phyloP scores from a whole-genome alignment of 805 yeast genomes.

The Starmerella sp. region DNA sequence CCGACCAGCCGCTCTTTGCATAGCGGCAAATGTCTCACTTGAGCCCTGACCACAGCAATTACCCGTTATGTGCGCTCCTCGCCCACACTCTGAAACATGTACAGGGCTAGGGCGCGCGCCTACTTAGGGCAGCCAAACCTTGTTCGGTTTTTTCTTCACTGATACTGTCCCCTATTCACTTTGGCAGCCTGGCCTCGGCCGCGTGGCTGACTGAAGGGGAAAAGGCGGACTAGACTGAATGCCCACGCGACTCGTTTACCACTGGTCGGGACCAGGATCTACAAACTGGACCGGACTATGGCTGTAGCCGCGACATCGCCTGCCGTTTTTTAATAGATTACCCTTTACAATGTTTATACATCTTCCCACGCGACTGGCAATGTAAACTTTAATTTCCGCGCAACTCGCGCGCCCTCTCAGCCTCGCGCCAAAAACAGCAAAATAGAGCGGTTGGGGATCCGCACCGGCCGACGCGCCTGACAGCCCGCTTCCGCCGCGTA shows the following conservation, averaged over 20 bases:
- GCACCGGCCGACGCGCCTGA: background rate
- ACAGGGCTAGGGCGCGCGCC: background rate
- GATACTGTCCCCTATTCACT: constrained; percentile 31
- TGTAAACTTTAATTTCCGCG: background rate
- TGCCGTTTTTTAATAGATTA: background rate
- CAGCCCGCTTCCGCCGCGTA: background rate
- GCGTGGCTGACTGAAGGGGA: constrained; percentile 29
- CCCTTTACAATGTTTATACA: background rate
- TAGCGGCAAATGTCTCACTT: too few species aligned
- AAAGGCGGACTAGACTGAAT: constrained; percentile 27
- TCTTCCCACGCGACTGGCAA: background rate
- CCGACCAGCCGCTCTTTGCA: too few species aligned
- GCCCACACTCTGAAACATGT: background rate
- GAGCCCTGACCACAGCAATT: too few species aligned
- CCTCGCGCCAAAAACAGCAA: background rate
- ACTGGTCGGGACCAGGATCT: constrained; percentile 14
- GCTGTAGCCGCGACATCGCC: constrained; percentile 16
- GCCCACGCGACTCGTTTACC: constrained; percentile 17
- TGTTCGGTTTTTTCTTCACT: constrained; percentile 21
- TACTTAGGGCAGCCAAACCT: background rate
- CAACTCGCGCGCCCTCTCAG: background rate
- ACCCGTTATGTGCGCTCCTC: background rate
- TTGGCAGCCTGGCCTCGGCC: constrained; percentile 19
- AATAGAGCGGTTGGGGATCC: background rate
- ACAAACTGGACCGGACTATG: constrained; percentile 15